phyloP scores from a whole-genome alignment of 345 rosid genomes.

The Acer negundo region DNA sequence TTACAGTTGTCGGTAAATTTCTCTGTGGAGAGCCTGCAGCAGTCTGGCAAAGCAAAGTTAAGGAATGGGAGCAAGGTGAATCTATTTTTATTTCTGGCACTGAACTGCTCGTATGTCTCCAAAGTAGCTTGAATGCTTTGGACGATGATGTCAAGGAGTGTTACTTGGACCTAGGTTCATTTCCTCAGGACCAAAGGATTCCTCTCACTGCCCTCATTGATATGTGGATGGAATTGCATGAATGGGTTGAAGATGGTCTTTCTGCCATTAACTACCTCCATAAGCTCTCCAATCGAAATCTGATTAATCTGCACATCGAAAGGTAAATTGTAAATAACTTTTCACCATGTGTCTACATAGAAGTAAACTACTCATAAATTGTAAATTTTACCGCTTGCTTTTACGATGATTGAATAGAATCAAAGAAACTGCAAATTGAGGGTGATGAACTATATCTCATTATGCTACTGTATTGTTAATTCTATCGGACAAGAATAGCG shows the following conservation, averaged over 20 bases:
- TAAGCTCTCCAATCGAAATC: constrained; percentile 44
- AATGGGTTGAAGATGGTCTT: constrained; percentile 27
- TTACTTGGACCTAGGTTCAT: constrained; percentile 59
- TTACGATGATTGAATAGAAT: not conserved
- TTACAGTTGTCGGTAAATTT: constrained; percentile 52
- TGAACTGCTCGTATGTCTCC: constrained; percentile 42
- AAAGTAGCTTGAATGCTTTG: constrained; percentile 47
- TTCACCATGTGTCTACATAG: not conserved
- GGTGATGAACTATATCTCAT: constrained; percentile 1
- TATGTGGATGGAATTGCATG: constrained; percentile 53
- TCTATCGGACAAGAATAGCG: too few relatives aligned
- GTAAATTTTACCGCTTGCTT: not conserved
- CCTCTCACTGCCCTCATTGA: constrained; percentile 50
- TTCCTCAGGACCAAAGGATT: constrained; percentile 59
- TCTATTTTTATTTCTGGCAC: constrained; percentile 25
- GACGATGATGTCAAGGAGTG: constrained; percentile 37
- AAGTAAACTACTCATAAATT: not conserved
- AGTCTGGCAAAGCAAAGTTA: constrained; percentile 38
- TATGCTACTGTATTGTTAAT: not conserved
- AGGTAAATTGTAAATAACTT: constrained; percentile 29
- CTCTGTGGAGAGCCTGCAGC: constrained; percentile 34
- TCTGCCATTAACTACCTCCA: constrained; percentile 34
- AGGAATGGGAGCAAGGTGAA: constrained; percentile 31
- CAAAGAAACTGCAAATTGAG: not conserved
- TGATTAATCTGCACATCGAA: constrained; percentile 36